These are phyloP conservation scores for Sarocladium kiliense DNA, from an alignment of 2,329 filamentous ascomycete species.

Conservation along the genomic window DNA sequence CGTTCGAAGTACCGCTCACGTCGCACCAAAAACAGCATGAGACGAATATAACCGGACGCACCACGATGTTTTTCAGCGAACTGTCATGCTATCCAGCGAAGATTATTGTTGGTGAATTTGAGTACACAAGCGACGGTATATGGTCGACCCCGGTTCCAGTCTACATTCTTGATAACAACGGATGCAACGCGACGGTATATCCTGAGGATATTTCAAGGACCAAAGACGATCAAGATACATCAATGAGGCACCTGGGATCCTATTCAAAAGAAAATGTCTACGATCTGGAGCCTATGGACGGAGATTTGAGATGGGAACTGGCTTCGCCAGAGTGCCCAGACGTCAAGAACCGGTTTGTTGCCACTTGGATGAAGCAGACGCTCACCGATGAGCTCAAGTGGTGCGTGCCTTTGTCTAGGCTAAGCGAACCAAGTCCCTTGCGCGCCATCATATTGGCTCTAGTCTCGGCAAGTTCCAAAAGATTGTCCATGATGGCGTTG, in stretches of 20 bases:
- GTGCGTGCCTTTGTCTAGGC: too few relatives aligned
- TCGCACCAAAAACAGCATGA: neutral
- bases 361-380: too few relatives aligned
- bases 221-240: neutral
- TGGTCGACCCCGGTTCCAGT: neutral
- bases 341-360: too few relatives aligned
- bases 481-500: too few relatives aligned
- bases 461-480: too few relatives aligned
- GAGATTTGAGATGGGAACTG: too few relatives aligned
- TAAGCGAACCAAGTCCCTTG: too few relatives aligned
- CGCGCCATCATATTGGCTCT: too few relatives aligned
- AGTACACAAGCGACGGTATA: neutral
- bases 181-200: slow-evolving; percentile 10
- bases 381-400: too few relatives aligned
- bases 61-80: slow-evolving; percentile 29
- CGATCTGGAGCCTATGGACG: too few relatives aligned
- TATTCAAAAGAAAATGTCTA: neutral
- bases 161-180: neutral
- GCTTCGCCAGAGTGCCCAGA: too few relatives aligned
- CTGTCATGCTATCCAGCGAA: slow-evolving; percentile 31
- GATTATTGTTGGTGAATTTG: neutral
- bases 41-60: slow-evolving; percentile 22
- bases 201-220: neutral
- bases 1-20: slow-evolving; percentile 27
- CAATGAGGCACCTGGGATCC: neutral